phyloP scores from a whole-genome alignment of 345 rosid genomes.

The Gossypium ekmanianum region DNA sequence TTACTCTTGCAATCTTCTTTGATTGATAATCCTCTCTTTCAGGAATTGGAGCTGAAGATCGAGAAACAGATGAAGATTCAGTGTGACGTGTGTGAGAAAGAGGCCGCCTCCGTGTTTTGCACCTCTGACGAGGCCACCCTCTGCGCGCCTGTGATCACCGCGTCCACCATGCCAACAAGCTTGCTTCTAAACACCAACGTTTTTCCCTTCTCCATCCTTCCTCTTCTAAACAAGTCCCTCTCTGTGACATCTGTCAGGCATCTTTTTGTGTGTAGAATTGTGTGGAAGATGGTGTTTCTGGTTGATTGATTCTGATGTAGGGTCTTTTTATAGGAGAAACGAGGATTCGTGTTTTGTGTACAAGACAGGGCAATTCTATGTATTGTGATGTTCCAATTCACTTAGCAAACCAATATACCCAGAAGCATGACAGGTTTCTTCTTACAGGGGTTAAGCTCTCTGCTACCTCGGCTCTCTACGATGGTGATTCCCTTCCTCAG shows the following conservation, averaged over 20 bases:
- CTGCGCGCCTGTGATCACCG: conserved; percentile 34
- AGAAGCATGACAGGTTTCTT: conserved; percentile 76
- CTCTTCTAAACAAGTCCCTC: conserved; percentile 41
- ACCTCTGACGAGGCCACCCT: conserved; percentile 18
- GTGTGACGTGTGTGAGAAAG: conserved; percentile 17
- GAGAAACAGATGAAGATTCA: conserved; percentile 14
- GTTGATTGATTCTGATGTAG: background rate
- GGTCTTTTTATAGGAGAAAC: conserved; percentile 47
- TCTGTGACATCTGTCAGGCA: conserved; percentile 92
- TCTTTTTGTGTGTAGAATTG: background rate
- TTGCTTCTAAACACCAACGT: conserved; percentile 85
- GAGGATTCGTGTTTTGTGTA: conserved; percentile 82
- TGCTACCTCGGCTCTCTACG: conserved; percentile 40
- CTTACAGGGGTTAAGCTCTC: conserved; percentile 83
- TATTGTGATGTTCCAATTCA: conserved; percentile 81
- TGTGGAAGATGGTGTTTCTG: background rate
- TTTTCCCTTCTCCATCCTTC: conserved; percentile 74
- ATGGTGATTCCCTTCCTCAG: conserved; percentile 43
- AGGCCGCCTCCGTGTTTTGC: conserved; percentile 14
- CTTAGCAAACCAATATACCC: conserved; percentile 60
- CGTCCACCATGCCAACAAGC: conserved; percentile 92
- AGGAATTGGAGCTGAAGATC: background rate
- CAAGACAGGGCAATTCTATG: conserved; percentile 94
- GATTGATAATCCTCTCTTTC: conserved; percentile 2
- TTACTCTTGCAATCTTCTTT: background rate